Evolutionary conservation across 768 basidiomycete species (phyloP).

Genomic region (Boletus speciosus): DNA sequence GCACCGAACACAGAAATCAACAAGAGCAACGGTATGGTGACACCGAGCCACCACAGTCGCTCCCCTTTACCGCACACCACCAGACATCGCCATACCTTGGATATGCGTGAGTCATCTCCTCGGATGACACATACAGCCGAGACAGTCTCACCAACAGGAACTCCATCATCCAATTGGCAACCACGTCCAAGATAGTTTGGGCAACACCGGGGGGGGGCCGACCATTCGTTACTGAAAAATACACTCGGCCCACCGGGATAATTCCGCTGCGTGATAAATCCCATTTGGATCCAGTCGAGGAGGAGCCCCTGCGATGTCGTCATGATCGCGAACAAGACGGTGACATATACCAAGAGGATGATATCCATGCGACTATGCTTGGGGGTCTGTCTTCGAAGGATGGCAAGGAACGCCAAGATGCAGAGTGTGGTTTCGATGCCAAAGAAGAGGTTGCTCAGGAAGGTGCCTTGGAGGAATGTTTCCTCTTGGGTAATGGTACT

Average conservation of each 20-base stretch:
- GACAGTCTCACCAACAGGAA: too few relatives aligned
- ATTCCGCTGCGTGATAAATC: conserved; percentile 26
- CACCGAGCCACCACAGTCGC: too few relatives aligned
- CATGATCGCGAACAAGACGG: conserved; percentile 12
- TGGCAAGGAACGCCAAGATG: neutral
- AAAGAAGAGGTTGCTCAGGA: conserved; percentile 11
- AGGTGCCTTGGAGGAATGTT: conserved; percentile 6
- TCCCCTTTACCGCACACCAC: too few relatives aligned
- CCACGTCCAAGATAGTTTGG: neutral
- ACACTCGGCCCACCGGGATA: conserved; percentile 29
- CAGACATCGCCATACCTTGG: too few relatives aligned
- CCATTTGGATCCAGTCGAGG: conserved; percentile 20
- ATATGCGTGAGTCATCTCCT: too few relatives aligned
- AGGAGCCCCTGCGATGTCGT: conserved; percentile 5
- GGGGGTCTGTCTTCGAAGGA: neutral
- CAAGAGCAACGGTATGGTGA: too few relatives aligned
- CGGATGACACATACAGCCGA: too few relatives aligned
- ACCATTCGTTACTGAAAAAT: conserved; percentile 15
- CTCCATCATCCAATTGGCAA: too few relatives aligned
- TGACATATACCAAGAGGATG: neutral
- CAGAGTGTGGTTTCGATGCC: conserved; percentile 8
- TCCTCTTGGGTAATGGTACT: conserved; percentile 6
- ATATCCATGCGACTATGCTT: neutral
- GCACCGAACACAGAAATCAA: too few relatives aligned
- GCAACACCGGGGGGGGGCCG: neutral